Percentiles rank a stretch among this genome's conserved stretches.
Conservation (phyloP, 805 yeast species). For the Candida maesae region DNA sequence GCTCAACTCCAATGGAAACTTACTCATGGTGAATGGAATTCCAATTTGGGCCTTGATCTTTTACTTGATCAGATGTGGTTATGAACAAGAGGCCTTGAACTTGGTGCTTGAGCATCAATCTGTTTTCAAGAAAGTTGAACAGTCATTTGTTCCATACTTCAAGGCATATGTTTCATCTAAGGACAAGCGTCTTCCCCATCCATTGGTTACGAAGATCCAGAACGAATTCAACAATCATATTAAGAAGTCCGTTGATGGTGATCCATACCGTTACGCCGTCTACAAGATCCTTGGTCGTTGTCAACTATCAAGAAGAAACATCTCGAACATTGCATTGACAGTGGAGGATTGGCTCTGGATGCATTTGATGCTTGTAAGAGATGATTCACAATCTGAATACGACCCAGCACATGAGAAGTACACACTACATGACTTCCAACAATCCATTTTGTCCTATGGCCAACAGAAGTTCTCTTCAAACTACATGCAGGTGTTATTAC, state of each 20-base stretch:
- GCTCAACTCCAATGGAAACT: conserved; percentile 41
- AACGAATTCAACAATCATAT: conserved; percentile 84
- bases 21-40: conserved; percentile 69
- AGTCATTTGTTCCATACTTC: conserved; percentile 75
- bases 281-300: conserved; percentile 94
- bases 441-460: conserved; percentile 67
- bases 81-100: conserved; percentile 70
- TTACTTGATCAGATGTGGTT: conserved; percentile 82
- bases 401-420: conserved; percentile 67
- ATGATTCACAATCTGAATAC: conserved; percentile 39
- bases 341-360: conserved; percentile 98
- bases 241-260: conserved; percentile 62
- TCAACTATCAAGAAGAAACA: conserved; percentile 55
- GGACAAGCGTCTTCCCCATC: conserved; percentile 56
- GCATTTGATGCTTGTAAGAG: conserved; percentile 74
- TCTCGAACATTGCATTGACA: conserved; percentile 68
- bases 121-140: conserved; percentile 79
- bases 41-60: conserved; percentile 96
- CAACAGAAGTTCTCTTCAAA: conserved; percentile 64
- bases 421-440: conserved; percentile 69
- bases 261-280: conserved; percentile 86
- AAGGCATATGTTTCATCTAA: conserved; percentile 59
- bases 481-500: conserved; percentile 67
- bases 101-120: conserved; percentile 60
- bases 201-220: conserved; percentile 63